A percentile compares a stretch with the other conserved stretches of the same genome.
These are phyloP conservation scores for Phytopythium oedochilum DNA, from an alignment of 352 stramenopile genomes.

Conservation along the genomic window DNA sequence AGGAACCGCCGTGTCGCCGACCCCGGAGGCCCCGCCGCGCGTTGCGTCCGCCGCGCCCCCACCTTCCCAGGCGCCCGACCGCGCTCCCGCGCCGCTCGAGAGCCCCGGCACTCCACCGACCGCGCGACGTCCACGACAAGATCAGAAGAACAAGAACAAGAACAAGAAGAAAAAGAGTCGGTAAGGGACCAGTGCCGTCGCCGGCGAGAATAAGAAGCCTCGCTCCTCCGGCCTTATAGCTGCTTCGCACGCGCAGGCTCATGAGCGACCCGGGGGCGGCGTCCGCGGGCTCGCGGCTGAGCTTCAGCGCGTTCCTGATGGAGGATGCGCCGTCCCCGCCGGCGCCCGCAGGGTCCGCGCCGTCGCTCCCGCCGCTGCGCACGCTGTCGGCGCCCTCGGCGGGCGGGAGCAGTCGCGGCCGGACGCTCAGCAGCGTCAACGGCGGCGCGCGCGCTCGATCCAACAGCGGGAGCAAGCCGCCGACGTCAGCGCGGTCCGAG, in stretches of 20 bases:
- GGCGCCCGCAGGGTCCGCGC: conserved; percentile 8
- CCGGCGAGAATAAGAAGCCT: neutral
- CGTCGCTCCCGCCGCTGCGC: conserved; percentile 15
- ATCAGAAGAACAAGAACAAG: neutral
- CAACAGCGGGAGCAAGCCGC: conserved; percentile 1
- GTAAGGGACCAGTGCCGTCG: no score
- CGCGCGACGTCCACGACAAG: no score
- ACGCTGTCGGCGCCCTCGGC: neutral
- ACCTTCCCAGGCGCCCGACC: no score
- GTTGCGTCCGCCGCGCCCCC: no score
- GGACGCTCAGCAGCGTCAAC: conserved; percentile 5
- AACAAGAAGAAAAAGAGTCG: neutral
- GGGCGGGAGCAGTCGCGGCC: neutral
- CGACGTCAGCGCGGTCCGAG: conserved; percentile 11
- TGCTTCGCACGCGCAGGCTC: neutral
- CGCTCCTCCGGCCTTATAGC: neutral
- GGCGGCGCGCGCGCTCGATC: neutral
- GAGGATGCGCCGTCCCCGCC: conserved; percentile 30
- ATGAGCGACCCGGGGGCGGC: neutral
- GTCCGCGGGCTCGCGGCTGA: conserved; percentile 10
- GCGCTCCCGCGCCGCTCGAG: no score
- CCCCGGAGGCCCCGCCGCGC: no score
- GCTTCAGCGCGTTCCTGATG: conserved; percentile 61
- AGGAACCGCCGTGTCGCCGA: no score
- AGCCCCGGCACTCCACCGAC: no score